A percentile compares a stretch with the other conserved stretches of the same genome.
These are phyloP conservation scores for Pleurotus eryngii DNA, from an alignment of 768 basidiomycete genomes.

Conservation along the genomic window DNA sequence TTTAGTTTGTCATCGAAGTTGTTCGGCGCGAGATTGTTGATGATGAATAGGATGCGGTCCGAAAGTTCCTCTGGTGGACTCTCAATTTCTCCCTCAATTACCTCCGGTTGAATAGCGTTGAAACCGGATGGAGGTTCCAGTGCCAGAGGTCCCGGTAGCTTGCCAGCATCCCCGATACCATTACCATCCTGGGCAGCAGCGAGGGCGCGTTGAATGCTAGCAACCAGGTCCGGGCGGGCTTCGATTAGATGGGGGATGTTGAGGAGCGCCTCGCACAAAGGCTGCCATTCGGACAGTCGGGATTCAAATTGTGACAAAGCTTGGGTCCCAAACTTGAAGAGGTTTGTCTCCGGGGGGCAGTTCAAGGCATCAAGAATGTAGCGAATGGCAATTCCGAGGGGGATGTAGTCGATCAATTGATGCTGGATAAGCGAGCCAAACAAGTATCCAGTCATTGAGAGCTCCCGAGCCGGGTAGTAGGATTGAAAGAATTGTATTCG, in stretches of 20 bases:
- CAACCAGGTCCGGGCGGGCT: constrained; percentile 75
- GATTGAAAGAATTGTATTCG: constrained; percentile 99
- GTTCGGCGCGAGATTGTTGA: constrained; percentile 94
- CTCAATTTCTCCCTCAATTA: constrained; percentile 55
- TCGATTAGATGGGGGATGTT: constrained; percentile 86
- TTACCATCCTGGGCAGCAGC: constrained; percentile 43
- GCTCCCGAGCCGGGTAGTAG: constrained; percentile 89
- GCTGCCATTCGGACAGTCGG: constrained; percentile 88
- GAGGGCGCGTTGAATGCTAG: constrained; percentile 69
- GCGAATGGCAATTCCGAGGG: constrained; percentile 93
- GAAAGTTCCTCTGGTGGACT: constrained; percentile 83
- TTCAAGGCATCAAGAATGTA: constrained; percentile 94
- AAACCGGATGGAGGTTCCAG: constrained; percentile 58
- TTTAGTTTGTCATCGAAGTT: constrained; percentile 87
- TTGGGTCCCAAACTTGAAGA: constrained; percentile 94
- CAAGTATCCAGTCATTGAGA: constrained; percentile 92
- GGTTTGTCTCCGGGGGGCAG: constrained; percentile 85
- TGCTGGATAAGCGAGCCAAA: constrained; percentile 96
- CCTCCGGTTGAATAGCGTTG: constrained; percentile 74
- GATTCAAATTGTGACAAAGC: constrained; percentile 86
- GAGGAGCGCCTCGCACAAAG: constrained; percentile 84
- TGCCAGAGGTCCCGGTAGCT: constrained; percentile 25
- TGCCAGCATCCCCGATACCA: constrained; percentile 35
- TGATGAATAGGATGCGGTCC: constrained; percentile 94
- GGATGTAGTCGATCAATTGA: constrained; percentile 89